Percentiles rank a stretch among this genome's conserved stretches.
phyloP scores from a whole-genome alignment of 78 protist species.

The Dictyostelium brefeldianum region DNA sequence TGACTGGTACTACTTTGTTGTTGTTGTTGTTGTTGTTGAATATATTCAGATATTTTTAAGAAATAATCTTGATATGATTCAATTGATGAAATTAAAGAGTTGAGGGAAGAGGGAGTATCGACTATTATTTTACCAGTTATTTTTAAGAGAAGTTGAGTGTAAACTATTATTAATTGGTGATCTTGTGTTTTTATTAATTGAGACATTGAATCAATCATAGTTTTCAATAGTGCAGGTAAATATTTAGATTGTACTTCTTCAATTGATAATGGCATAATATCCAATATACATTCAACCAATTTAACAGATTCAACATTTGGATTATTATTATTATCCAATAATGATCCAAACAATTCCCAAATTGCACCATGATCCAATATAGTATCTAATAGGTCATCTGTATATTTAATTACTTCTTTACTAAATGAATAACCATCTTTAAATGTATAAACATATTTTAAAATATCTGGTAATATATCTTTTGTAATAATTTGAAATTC shows the following conservation, averaged over 20 bases:
- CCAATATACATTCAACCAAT: slow-evolving; percentile 43
- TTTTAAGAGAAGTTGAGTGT: slow-evolving; percentile 38
- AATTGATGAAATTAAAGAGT: background rate
- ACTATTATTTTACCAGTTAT: slow-evolving; percentile 67
- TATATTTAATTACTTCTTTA: slow-evolving; percentile 41
- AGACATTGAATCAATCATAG: slow-evolving; percentile 25
- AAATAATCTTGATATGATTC: slow-evolving; percentile 64
- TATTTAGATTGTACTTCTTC: slow-evolving; percentile 65
- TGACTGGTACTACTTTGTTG: background rate
- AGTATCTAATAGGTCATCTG: slow-evolving; percentile 49
- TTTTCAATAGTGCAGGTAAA: slow-evolving; percentile 37
- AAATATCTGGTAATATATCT: slow-evolving; percentile 47
- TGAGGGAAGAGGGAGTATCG: background rate
- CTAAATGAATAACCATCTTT: slow-evolving; percentile 75
- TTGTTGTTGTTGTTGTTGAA: background rate
- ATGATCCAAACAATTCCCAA: slow-evolving; percentile 42
- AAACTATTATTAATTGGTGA: slow-evolving; percentile 34
- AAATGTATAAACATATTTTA: slow-evolving; percentile 37
- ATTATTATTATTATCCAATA: background rate
- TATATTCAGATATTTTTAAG: slow-evolving; percentile 7
- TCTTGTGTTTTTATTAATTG: background rate
- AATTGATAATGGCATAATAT: slow-evolving; percentile 48
- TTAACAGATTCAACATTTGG: slow-evolving; percentile 1
- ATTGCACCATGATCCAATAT: slow-evolving; percentile 19
- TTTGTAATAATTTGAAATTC: slow-evolving; percentile 47